Base-by-base conservation (phyloP, 345 rosid species). In the Pelargonium nanum region DNA sequence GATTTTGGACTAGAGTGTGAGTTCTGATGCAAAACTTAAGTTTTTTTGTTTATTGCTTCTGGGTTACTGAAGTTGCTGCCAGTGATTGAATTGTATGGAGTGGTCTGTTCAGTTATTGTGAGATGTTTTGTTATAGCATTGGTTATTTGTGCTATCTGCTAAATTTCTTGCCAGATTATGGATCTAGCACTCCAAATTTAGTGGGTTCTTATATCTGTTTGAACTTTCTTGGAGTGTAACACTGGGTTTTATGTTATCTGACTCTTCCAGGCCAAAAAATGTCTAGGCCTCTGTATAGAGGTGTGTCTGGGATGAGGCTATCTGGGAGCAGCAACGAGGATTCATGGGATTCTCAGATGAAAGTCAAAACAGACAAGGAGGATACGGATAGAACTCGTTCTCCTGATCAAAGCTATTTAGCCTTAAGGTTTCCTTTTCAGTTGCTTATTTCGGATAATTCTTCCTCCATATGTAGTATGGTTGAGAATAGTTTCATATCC, bases 211-310 rank as follows among this genome's bases (percentile, higher is more conserved):
- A 0, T 3, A 9, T 40, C 48, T n/a, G n/a, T n/a, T n/a, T n/a
- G n/a, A n/a, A n/a, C n/a, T n/a, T n/a, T n/a, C n/a, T n/a, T n/a
- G n/a, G n/a, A n/a, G n/a, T n/a, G n/a, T n/a, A n/a, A n/a, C n/a
- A n/a, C n/a, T n/a, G n/a, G n/a, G n/a, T n/a, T n/a, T n/a, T n/a
- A n/a, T n/a, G n/a, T n/a, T n/a, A n/a, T n/a, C n/a, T n/a, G n/a
- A n/a, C n/a, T n/a, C n/a, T n/a, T n/a, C 48, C 48, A 40, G 48
- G 48, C 15, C 48, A 40, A 40, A 12, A 40, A 68, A 91, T 91
- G 95, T 72, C 95, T 44, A 75, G 83, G 95, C 93, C 95, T 70
- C 83, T 83, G 62, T 87, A 74, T 58, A 81, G 97, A 72, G 93
- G 92, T 58, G 69, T 66, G 58, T 72, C 86, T 23, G 90, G 82